Conservation (phyloP, 163 green algal species). For the Scenedesmus sp. region DNA sequence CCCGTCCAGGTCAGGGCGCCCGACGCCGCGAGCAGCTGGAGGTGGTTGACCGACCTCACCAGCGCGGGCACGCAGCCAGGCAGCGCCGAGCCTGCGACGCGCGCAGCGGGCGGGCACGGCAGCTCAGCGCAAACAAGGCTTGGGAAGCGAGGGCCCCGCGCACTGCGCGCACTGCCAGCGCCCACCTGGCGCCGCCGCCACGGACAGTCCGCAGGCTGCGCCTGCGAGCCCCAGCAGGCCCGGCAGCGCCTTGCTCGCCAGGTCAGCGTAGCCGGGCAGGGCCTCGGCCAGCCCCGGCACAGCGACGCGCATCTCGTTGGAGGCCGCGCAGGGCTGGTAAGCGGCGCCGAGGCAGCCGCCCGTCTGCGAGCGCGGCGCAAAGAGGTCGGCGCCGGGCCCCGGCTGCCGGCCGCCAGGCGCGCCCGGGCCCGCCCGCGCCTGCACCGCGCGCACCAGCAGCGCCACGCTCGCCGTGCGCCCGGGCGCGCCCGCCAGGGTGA, state of each 20-base stretch:
- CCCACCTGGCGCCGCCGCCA: neutral
- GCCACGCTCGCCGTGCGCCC: too few species aligned
- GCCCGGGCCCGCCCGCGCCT: too few species aligned
- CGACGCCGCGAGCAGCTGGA: slow-evolving; percentile 28
- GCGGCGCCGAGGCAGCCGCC: neutral
- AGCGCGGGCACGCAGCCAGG: slow-evolving; percentile 1
- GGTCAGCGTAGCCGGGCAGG: neutral
- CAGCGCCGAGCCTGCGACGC: neutral
- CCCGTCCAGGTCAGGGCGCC: neutral
- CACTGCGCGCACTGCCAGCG: neutral
- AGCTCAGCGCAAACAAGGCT: too few species aligned
- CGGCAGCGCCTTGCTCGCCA: neutral
- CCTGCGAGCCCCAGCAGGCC: neutral
- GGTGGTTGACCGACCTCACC: neutral
- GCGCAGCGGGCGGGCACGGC: too few species aligned
- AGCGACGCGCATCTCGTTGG: neutral
- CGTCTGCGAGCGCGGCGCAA: too few species aligned
- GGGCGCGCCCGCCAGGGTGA: too few species aligned
- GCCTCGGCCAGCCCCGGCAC: neutral
- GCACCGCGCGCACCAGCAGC: too few species aligned
- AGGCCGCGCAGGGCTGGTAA: neutral
- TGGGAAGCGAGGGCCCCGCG: too few species aligned
- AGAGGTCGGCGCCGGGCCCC: too few species aligned
- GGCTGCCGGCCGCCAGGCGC: too few species aligned
- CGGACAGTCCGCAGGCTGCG: neutral